Percentiles rank a stretch among this genome's conserved stretches.
Conservation (phyloP, 2,329 filamentous ascomycete genomes). For the Aspergillus proliferans region DNA sequence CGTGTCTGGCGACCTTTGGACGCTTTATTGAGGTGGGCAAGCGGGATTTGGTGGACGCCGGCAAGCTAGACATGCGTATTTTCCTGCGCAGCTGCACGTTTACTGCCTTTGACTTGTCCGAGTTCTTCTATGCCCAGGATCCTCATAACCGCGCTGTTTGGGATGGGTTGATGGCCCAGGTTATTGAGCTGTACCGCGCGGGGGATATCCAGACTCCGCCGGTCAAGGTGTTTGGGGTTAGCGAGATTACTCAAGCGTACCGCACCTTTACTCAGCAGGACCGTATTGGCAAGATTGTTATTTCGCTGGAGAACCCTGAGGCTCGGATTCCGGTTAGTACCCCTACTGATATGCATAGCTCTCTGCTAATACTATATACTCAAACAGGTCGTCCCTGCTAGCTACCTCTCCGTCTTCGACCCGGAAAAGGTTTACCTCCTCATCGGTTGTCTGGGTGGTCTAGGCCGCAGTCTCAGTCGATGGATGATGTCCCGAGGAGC, state of each 20-base stretch:
- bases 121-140: background rate
- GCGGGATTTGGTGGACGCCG: slow-evolving; percentile 2
- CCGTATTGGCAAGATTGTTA: slow-evolving; percentile 42
- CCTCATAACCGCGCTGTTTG: background rate
- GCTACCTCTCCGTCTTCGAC: background rate
- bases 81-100: slow-evolving; percentile 8
- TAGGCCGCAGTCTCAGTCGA: slow-evolving; percentile 27
- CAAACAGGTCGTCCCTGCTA: background rate
- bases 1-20: slow-evolving; percentile 14
- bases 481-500: slow-evolving; percentile 33
- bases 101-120: slow-evolving; percentile 5
- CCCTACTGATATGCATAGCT: background rate
- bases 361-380: too few relatives aligned
- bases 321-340: too few relatives aligned
- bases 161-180: background rate
- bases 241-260: slow-evolving; percentile 32
- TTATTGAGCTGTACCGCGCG: background rate
- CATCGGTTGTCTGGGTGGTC: slow-evolving; percentile 35
- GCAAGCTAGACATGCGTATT: slow-evolving; percentile 2
- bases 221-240: slow-evolving; percentile 11
- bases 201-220: slow-evolving; percentile 4
- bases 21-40: slow-evolving; percentile 12
- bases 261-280: slow-evolving; percentile 34
- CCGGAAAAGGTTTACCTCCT: slow-evolving; percentile 26
- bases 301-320: background rate